A percentile compares a stretch with the other conserved stretches of the same genome.
phyloP scores from a whole-genome alignment of 1,139 yeast species.

The Saccharomyces hybrid region DNA sequence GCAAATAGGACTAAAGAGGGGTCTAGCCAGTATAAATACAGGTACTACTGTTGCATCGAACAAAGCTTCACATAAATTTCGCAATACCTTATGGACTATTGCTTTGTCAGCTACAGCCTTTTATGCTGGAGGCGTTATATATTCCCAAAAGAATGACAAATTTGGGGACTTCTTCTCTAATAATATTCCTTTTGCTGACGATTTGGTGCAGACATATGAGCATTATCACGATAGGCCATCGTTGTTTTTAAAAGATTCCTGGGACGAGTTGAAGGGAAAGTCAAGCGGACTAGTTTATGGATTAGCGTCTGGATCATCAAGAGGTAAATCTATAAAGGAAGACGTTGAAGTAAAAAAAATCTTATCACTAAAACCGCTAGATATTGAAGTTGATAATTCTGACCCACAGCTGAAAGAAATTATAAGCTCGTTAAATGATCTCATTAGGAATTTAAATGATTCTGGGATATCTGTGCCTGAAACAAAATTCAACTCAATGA shows the following conservation, averaged over 20 bases:
- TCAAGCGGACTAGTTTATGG: conserved; percentile 52
- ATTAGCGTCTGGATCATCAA: conserved; percentile 30
- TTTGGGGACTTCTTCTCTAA: conserved; percentile 46
- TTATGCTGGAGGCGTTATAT: conserved; percentile 40
- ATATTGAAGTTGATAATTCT: conserved; percentile 17
- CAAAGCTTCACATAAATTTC: conserved; percentile 22
- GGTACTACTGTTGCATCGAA: conserved; percentile 9
- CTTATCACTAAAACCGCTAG: conserved; percentile 27
- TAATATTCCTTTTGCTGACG: conserved; percentile 54
- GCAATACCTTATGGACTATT: conserved; percentile 28
- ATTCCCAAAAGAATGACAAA: conserved; percentile 38
- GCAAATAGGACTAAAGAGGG: neutral
- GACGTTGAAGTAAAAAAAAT: conserved; percentile 6
- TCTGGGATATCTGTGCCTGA: conserved; percentile 11
- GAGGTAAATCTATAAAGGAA: too few relatives aligned
- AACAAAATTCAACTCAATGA: neutral
- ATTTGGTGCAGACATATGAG: conserved; percentile 43
- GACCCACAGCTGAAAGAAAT: conserved; percentile 31
- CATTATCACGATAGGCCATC: conserved; percentile 29
- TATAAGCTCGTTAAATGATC: conserved; percentile 31
- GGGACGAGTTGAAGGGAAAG: conserved; percentile 57
- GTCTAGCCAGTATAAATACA: conserved; percentile 5
- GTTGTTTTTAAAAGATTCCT: conserved; percentile 14
- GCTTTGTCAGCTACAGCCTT: conserved; percentile 33
- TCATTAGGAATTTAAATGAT: conserved; percentile 32